Evolutionary conservation across 2,329 filamentous ascomycete genomes (phyloP).

Genomic region (Colletotrichum coccodes): DNA sequence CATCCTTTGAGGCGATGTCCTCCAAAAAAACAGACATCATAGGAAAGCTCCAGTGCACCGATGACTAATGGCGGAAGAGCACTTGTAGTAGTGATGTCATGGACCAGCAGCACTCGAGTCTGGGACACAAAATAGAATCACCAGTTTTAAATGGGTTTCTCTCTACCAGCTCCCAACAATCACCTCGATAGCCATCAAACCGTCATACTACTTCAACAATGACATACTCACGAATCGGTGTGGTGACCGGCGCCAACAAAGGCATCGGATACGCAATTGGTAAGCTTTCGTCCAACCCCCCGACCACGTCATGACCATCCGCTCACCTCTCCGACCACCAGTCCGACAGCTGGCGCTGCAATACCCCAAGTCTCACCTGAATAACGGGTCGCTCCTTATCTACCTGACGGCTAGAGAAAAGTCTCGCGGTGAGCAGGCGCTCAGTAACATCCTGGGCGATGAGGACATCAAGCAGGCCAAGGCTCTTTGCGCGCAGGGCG

Average conservation of each 20-base stretch:
- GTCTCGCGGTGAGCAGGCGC: conserved; percentile 56
- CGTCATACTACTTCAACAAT: conserved; percentile 25
- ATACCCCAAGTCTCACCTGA: conserved; percentile 59
- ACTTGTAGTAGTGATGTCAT: neutral
- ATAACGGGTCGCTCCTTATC: conserved; percentile 58
- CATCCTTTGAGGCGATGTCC: neutral
- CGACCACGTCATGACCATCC: neutral
- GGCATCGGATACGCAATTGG: conserved; percentile 40
- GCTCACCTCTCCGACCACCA: conserved; percentile 33
- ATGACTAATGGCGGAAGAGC: neutral
- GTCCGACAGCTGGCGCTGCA: conserved; percentile 64
- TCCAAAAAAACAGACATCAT: neutral
- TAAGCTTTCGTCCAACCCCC: neutral
- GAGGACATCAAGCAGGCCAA: conserved; percentile 55
- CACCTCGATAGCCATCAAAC: neutral
- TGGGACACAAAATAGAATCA: neutral
- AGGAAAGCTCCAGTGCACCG: neutral
- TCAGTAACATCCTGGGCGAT: conserved; percentile 54
- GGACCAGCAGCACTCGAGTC: neutral
- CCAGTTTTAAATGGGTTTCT: neutral
- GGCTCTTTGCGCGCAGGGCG: conserved; percentile 51
- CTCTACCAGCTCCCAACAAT: no score
- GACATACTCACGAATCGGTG: conserved; percentile 51
- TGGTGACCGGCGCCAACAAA: conserved; percentile 66
- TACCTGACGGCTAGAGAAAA: conserved; percentile 63